Evolutionary conservation across 2,329 filamentous ascomycete species (phyloP).

Genomic region (Botrytis porri): DNA sequence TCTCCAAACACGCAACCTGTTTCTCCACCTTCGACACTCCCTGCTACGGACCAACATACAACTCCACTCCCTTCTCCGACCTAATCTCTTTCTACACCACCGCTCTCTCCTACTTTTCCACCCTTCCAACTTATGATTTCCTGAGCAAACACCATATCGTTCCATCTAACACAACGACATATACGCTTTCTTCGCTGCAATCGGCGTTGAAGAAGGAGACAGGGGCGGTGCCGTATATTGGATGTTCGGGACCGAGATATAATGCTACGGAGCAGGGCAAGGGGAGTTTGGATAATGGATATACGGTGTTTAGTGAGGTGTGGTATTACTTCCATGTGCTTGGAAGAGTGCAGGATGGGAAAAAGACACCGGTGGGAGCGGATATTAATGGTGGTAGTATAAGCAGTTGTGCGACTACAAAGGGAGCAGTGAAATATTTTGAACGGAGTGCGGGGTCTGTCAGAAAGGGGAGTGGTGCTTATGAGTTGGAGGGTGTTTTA

Average conservation of each 20-base stretch:
- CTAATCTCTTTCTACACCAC: slow-evolving; percentile 39
- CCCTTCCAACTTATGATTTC: slow-evolving; percentile 59
- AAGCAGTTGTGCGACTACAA: slow-evolving; percentile 54
- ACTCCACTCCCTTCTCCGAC: background rate
- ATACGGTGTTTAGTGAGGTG: slow-evolving; percentile 57
- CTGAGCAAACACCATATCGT: slow-evolving; percentile 52
- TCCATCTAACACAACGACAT: slow-evolving; percentile 57
- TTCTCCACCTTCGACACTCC: slow-evolving; percentile 62
- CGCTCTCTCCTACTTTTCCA: slow-evolving; percentile 54
- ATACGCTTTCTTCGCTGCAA: slow-evolving; percentile 53
- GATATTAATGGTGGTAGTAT: slow-evolving; percentile 48
- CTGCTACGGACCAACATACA: slow-evolving; percentile 58
- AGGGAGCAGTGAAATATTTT: slow-evolving; percentile 54
- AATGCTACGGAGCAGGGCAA: slow-evolving; percentile 58
- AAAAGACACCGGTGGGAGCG: slow-evolving; percentile 30
- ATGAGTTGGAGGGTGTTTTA: background rate
- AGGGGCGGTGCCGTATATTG: slow-evolving; percentile 57
- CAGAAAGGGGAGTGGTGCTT: background rate
- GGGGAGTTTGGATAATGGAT: slow-evolving; percentile 53
- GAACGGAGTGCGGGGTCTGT: slow-evolving; percentile 42
- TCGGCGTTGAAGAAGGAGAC: slow-evolving; percentile 48
- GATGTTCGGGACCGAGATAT: slow-evolving; percentile 58
- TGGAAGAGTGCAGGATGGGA: slow-evolving; percentile 52
- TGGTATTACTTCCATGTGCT: slow-evolving; percentile 65
- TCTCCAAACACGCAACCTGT: slow-evolving; percentile 66